Percentiles rank a stretch among this genome's conserved stretches.
Conservation (phyloP, 345 rosid species). For the Murraya paniculata region DNA sequence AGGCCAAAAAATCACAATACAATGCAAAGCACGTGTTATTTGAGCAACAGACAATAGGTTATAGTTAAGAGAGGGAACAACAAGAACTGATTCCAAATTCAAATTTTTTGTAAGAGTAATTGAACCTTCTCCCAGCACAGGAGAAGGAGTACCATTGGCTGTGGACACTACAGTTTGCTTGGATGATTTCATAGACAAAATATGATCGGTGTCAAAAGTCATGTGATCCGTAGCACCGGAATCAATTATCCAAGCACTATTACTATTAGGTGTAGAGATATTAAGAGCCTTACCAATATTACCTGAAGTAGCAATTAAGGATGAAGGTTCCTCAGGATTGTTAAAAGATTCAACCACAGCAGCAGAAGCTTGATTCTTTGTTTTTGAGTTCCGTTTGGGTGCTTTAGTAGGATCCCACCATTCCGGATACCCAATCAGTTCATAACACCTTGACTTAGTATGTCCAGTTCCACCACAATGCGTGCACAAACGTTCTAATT, state of each 20-base stretch:
- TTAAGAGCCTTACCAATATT: too few relatives aligned
- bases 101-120: neutral
- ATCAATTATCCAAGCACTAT: neutral
- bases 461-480: too few relatives aligned
- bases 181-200: neutral
- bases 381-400: too few relatives aligned
- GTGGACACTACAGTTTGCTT: neutral
- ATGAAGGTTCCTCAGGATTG: neutral
- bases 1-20: constrained; percentile 5
- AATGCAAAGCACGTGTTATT: neutral
- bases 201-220: neutral
- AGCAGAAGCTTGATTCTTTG: neutral
- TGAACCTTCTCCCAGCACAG: neutral
- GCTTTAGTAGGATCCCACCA: too few relatives aligned
- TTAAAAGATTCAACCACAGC: neutral
- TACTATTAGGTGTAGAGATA: too few relatives aligned
- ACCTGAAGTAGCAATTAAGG: neutral
- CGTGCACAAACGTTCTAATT: too few relatives aligned
- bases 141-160: neutral
- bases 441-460: too few relatives aligned
- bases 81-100: neutral
- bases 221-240: neutral
- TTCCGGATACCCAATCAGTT: too few relatives aligned
- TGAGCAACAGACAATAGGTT: neutral
- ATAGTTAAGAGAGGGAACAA: neutral